phyloP scores from a whole-genome alignment of 75 land plant species.

The Adiantum capillusveneris region DNA sequence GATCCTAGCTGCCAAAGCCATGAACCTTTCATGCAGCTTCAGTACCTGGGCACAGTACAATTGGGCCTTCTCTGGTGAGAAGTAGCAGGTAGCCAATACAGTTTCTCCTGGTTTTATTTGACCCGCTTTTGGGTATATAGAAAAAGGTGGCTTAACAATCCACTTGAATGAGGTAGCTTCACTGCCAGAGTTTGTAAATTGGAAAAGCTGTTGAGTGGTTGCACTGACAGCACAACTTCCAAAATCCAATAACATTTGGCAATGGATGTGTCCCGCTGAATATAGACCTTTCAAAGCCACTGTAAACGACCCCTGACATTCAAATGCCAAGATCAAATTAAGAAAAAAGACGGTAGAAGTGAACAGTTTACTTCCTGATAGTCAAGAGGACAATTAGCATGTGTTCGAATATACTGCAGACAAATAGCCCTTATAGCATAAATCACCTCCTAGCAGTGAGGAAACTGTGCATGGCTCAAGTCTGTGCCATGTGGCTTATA shows the following conservation, averaged over 20 bases:
- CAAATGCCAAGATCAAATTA: too few species aligned
- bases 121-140: constrained; percentile 18
- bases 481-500: too few species aligned
- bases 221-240: constrained; percentile 31
- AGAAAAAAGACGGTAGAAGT: too few species aligned
- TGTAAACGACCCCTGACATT: constrained; percentile 19
- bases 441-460: too few species aligned
- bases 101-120: constrained; percentile 13
- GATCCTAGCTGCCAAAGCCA: too few species aligned
- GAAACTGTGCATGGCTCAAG: too few species aligned
- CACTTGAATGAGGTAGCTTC: constrained; percentile 15
- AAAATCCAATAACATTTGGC: constrained; percentile 12
- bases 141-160: constrained; percentile 20
- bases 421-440: too few species aligned
- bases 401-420: too few species aligned
- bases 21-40: too few species aligned
- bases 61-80: constrained; percentile 30
- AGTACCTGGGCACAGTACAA: constrained; percentile 20
- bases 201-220: constrained; percentile 12
- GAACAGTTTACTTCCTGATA: too few species aligned
- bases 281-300: constrained; percentile 22
- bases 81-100: constrained; percentile 13
- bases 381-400: too few species aligned
- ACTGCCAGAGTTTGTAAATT: constrained; percentile 20
- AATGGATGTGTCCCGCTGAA: constrained; percentile 12